Base-by-base conservation (phyloP, 495 filamentous ascomycete genomes). In the Friedmanniomyces simplex region DNA sequence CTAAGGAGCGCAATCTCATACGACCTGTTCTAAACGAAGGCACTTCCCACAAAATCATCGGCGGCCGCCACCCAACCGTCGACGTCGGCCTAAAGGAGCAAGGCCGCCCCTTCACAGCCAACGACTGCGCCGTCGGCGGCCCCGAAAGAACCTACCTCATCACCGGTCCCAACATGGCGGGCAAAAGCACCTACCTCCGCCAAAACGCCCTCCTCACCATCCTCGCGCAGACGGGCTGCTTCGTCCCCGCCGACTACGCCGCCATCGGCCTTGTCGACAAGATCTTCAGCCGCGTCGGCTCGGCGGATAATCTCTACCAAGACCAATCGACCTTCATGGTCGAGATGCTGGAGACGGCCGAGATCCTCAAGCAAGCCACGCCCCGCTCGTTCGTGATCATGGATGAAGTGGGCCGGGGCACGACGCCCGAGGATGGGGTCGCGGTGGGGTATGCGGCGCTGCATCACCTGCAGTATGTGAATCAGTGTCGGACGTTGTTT, bases 141-240 rank as follows among this genome's bases (percentile, higher is more conserved):
- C 64, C 74, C 39, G 86, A 91, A 62, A 75, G 79, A 2, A 77
- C 90, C 42, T 91, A 88, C 85, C 79, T 98, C 25, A 87, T 98
- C 60, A 96, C 91, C 0, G 93, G 93, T 5, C 93, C 94, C n/a
- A 98, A 98, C 73, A 98, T 98, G 93, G 94, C 85, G 6, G 93
- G 93, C 28, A 98, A 98, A 72, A 89, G 84, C 67, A 98, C 93
- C 0, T 98, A 94, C 66, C 75, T 98, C 2, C 84, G 94, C 1
- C 93, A 96, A 56, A 96, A 95, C 71, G 93, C 93, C 0, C 74
- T 98, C 54, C 94, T 96, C 63, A 87, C 86, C 5, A 88, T 98
- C 55, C 79, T 98, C 10, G 91, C 94, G 0, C 93, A 98, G 68
- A 83, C 87, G 0, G 93, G 93, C 1, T 89, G 82, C 36, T 97